Evolutionary conservation across 768 basidiomycete species (phyloP).

Genomic region (Naganishia antarctica): DNA sequence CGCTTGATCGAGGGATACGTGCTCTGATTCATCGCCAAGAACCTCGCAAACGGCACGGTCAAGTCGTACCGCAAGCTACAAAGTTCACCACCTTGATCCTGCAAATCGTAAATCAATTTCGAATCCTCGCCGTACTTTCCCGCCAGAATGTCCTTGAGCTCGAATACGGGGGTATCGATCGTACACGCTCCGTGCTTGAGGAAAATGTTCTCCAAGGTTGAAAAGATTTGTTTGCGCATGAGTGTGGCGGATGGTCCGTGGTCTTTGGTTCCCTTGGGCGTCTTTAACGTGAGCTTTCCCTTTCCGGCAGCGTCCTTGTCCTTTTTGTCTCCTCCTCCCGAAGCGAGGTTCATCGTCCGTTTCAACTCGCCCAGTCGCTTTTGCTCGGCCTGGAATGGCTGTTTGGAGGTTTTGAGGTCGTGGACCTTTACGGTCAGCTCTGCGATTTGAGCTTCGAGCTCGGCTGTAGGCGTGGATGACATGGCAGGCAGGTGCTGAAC

Average conservation of each 20-base stretch:
- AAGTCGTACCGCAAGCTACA: conserved; percentile 91
- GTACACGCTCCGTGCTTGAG: conserved; percentile 81
- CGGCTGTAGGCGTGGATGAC: conserved; percentile 25
- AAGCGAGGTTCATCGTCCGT: conserved; percentile 52
- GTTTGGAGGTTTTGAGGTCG: conserved; percentile 39
- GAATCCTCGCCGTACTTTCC: conserved; percentile 95
- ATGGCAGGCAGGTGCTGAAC: not conserved
- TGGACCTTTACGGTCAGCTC: conserved; percentile 39
- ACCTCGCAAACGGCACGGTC: conserved; percentile 88
- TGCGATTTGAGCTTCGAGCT: conserved; percentile 31
- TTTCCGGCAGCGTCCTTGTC: conserved; percentile 52
- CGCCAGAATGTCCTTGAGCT: conserved; percentile 88
- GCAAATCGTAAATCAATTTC: conserved; percentile 94
- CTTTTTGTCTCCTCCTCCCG: conserved; percentile 55
- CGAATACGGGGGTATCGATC: conserved; percentile 97
- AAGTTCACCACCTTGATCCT: conserved; percentile 96
- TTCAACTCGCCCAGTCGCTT: conserved; percentile 46
- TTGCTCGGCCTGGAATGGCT: conserved; percentile 39
- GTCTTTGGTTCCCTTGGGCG: conserved; percentile 94
- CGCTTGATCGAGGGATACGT: conserved; percentile 64
- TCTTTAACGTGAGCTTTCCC: conserved; percentile 70
- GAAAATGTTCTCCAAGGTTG: conserved; percentile 79
- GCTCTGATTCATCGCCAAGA: conserved; percentile 92
- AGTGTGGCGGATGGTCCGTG: conserved; percentile 89
- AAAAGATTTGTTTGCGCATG: conserved; percentile 83